Evolutionary conservation across 2,329 filamentous ascomycete genomes (phyloP), one percentile per base, ranked within the genome.

Genomic region (Sporothrix phasma): DNA sequence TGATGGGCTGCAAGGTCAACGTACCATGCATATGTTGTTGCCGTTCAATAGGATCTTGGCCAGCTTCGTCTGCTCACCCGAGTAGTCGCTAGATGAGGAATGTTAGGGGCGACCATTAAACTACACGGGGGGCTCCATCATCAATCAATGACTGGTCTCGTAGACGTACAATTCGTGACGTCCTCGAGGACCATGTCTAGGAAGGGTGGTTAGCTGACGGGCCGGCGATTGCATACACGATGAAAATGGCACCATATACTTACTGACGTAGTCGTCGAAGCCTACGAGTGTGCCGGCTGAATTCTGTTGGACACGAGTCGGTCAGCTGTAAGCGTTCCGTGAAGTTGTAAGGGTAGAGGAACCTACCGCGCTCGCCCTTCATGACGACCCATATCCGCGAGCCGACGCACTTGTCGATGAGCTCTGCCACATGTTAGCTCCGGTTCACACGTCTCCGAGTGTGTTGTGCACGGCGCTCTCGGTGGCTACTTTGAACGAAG

Each of bases 181-280:
- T 99, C 91, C 74, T 97, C 92, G 37, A 99, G 79, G 6, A 99
- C 94, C 92, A 99, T 99, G 77, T 99, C 93, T 97, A 69, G 61
- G 67, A 67, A 10, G 22, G 24, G 51, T 56, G 51, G 64, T 61
- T 43, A 54, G 68, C 73, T 19, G 10, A 15, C 17, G n/a, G 17
- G 5, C 49, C 17, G 19, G 3, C 7, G 15, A 17, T n/a, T 7
- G 10, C 7, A 45, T 6, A 49, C 2, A 0, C 11, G 10, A 13
- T 13, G 13, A 15, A 17, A 10, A 5, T 1, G 15, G 17, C 13
- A 22, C 13, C 43, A 29, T n/a, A 41, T 19, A 96, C 93, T 80
- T 83, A 97, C 92, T 99, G 83, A 99, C 94, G 80, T 97, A 99
- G 83, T 99, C 94, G 75, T 99, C 94, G 72, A 99, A 99, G 2